Base-by-base conservation (phyloP, 2,329 filamentous ascomycete species). In the Acrocalymma vagum region DNA sequence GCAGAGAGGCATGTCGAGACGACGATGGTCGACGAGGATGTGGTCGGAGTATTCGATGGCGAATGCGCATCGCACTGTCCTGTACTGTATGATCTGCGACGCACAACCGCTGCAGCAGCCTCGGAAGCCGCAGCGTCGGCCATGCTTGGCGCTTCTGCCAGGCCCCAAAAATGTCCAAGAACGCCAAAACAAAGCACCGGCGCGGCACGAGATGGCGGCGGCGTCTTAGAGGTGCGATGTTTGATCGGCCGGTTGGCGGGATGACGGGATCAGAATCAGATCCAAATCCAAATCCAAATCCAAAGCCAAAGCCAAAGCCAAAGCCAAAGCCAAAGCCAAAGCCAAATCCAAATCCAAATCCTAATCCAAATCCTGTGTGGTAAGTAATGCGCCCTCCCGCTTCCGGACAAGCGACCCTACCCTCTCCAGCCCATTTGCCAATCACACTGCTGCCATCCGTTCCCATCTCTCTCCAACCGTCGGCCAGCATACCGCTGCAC, bases 221-320 rank as follows among this genome's bases (percentile, higher is more conserved):
- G 39, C 42, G 53, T 50, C 45, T 46, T 41, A 48, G n/a, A n/a
- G 54, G 53, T 45, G 53, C 52, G 28, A 48, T 47, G 61, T 55
- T 50, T 60, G 62, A 65, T 65, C 60, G 54, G 51, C 62, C 62
- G 62, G 62, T 54, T 58, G 53, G 55, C 50, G 51, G 59, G 53
- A 53, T 39, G n/a, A n/a, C n/a, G 45, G 28, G 46, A 57, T 55
- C 38, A 45, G 39, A 45, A 35, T 28, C n/a, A n/a, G n/a, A n/a
- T n/a, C n/a, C n/a, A n/a, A n/a, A n/a, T n/a, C n/a, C n/a, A n/a
- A n/a, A n/a, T n/a, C n/a, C n/a, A n/a, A n/a, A n/a, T n/a, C n/a
- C n/a, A n/a, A n/a, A n/a, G n/a, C n/a, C n/a, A n/a, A n/a, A n/a
- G n/a, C n/a, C n/a, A n/a, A n/a, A n/a, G n/a, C n/a, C n/a, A n/a